Conservation (phyloP, 768 basidiomycete species). For the Suillus subaureus region DNA sequence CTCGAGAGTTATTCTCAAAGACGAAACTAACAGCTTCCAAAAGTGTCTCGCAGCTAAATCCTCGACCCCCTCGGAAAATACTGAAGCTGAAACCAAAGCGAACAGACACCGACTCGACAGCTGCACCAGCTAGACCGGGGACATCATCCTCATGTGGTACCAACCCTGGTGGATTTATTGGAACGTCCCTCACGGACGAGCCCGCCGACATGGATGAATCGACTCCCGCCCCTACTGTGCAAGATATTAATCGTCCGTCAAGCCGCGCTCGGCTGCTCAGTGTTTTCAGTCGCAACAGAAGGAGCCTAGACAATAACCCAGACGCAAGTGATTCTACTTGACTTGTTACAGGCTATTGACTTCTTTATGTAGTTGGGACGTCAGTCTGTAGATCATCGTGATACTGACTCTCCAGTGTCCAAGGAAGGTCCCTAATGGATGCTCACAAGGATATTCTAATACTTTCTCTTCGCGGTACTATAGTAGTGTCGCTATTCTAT, state of each 20-base stretch:
- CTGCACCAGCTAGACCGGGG: conserved; percentile 15
- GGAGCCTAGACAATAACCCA: conserved; percentile 5
- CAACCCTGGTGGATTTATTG: conserved; percentile 22
- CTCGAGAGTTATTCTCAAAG: conserved; percentile 76
- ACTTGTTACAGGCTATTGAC: background rate
- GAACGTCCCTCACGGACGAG: conserved; percentile 41
- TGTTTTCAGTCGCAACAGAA: conserved; percentile 29
- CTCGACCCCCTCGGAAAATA: conserved; percentile 26
- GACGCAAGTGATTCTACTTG: conserved; percentile 16
- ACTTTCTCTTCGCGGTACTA: background rate
- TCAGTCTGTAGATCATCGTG: background rate
- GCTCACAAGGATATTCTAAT: background rate
- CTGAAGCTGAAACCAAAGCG: conserved; percentile 22
- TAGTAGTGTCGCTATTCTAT: background rate
- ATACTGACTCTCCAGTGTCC: background rate
- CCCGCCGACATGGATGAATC: conserved; percentile 38
- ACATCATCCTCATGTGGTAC: conserved; percentile 26
- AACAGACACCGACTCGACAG: conserved; percentile 16
- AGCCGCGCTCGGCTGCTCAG: conserved; percentile 34
- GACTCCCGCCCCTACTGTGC: conserved; percentile 17
- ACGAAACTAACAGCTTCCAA: conserved; percentile 65
- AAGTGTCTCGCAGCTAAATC: conserved; percentile 31
- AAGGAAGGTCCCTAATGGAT: background rate
- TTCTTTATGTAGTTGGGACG: background rate
- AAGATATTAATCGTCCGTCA: conserved; percentile 21